A percentile compares a stretch with the other conserved stretches of the same genome.
Evolutionary conservation across 495 filamentous ascomycete species (phyloP).

Genomic region (Friedmanniomyces endolithicus): DNA sequence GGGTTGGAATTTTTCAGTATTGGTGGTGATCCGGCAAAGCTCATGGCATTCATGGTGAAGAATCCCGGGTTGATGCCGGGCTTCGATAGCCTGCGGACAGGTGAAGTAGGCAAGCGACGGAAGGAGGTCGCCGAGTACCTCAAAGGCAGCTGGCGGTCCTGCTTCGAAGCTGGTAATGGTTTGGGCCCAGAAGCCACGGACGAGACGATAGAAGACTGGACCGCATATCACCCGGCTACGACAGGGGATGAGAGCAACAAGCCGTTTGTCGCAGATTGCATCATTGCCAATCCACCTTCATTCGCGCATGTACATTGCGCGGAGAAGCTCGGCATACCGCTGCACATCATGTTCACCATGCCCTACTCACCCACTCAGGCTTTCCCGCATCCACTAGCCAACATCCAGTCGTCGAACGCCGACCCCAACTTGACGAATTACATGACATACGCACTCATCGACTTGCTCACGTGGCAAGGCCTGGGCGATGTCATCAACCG

Average conservation of each 20-base stretch:
- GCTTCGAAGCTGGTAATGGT: slow-evolving; percentile 40
- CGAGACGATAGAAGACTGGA: slow-evolving; percentile 21
- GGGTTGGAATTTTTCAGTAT: slow-evolving; percentile 53
- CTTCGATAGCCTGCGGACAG: slow-evolving; percentile 30
- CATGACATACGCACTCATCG: slow-evolving; percentile 48
- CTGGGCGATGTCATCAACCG: slow-evolving; percentile 49
- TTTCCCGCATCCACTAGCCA: slow-evolving; percentile 47
- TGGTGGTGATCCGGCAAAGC: slow-evolving; percentile 48
- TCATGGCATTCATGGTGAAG: slow-evolving; percentile 48
- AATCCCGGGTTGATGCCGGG: slow-evolving; percentile 35
- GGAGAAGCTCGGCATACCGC: slow-evolving; percentile 46
- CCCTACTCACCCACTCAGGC: slow-evolving; percentile 44
- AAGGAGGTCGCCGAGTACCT: slow-evolving; percentile 46
- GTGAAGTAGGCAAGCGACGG: slow-evolving; percentile 30
- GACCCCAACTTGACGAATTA: slow-evolving; percentile 41
- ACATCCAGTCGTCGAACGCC: slow-evolving; percentile 37
- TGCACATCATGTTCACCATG: slow-evolving; percentile 60
- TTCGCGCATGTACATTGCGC: slow-evolving; percentile 57
- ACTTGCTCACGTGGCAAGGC: slow-evolving; percentile 58
- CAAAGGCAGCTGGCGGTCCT: slow-evolving; percentile 51
- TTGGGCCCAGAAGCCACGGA: slow-evolving; percentile 22
- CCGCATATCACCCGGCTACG: background rate
- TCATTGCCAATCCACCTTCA: slow-evolving; percentile 56
- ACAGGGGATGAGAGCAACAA: slow-evolving; percentile 14
- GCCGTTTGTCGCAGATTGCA: slow-evolving; percentile 53